Base-by-base conservation (phyloP, 176 grass and related monocot genomes). In the Cenchrus americanus region DNA sequence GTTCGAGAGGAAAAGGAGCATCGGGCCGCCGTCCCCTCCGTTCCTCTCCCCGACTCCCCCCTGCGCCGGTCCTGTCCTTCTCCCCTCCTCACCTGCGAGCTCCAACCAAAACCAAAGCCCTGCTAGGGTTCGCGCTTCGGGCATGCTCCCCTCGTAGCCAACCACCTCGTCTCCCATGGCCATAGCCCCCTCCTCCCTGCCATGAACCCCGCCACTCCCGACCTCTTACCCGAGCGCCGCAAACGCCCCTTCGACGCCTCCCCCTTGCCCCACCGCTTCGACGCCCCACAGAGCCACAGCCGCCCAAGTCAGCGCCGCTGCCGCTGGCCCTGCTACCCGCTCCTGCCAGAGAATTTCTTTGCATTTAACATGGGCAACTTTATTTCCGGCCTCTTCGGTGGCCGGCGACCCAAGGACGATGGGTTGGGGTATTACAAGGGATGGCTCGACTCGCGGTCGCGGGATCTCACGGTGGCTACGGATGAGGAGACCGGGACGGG, bases 321-420 rank as follows among this genome's bases (percentile, higher is more conserved):
- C 7, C 34, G 4, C 47, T 8, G 6, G 7, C 8, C 46, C 62
- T 66, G 22, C 64, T 34, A 57, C 37, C 15, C 10, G 26, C 27
- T 30, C 27, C 84, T 62, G 1, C 62, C 12, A 47, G 53, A 52
- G 73, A 69, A 18, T 10, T 47, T 7, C 12, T 3, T 26, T 8
- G 57, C 65, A 8, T 81, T 83, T 72, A 42, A 88, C 80, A 94
- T 94, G 92, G 73, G 89, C 0, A 82, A 85, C 41, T 64, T 14
- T 30, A 0, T 82, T 23, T 79, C 84, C 15, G 7, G 5, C 9
- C 1, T 65, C 21, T 41, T 63, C 5, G 73, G 84, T 11, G 30
- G 21, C 14, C 13, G 23, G 27, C 43, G 18, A 32, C n/a, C 58
- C 50, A 51, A 14, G 11, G 71, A 52, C 71, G 46, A 64, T 10